Evolutionary conservation across 1,284 basidiomycete genomes (phyloP).

Genomic region (Sporisorium graminicola): DNA sequence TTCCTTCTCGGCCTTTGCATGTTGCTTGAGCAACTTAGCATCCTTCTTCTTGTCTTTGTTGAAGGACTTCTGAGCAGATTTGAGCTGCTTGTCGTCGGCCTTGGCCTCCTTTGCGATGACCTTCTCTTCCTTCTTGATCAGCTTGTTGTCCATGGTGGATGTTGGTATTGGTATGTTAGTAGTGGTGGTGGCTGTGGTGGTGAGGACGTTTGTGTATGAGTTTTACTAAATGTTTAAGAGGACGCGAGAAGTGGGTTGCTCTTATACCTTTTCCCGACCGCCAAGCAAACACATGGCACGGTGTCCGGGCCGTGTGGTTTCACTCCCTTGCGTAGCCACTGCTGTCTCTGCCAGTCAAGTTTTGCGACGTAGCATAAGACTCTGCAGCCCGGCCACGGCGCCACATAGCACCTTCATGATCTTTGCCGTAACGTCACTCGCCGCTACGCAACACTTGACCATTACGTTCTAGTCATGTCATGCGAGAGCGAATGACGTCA

Average conservation of each 20-base stretch:
- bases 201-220: not conserved
- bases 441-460: too few relatives aligned
- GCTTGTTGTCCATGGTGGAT: conserved; percentile 34
- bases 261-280: conserved; percentile 1
- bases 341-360: too few relatives aligned
- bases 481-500: too few relatives aligned
- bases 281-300: not conserved
- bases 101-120: conserved; percentile 39
- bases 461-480: too few relatives aligned
- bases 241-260: not conserved
- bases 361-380: too few relatives aligned
- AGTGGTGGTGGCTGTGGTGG: not conserved
- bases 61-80: conserved; percentile 30
- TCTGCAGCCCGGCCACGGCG: too few relatives aligned
- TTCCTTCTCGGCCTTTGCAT: conserved; percentile 37
- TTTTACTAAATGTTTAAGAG: too few relatives aligned
- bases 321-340: too few relatives aligned
- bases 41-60: conserved; percentile 39
- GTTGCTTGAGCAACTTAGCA: conserved; percentile 31
- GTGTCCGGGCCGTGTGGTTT: too few relatives aligned
- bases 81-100: conserved; percentile 35
- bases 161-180: conserved; percentile 1
- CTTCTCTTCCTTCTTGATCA: conserved; percentile 46
- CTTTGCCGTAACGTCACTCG: too few relatives aligned
- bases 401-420: too few relatives aligned